These are phyloP conservation scores for Plectosphaerella cucumerina DNA, from an alignment of 2,329 filamentous ascomycete genomes.

Conservation along the genomic window DNA sequence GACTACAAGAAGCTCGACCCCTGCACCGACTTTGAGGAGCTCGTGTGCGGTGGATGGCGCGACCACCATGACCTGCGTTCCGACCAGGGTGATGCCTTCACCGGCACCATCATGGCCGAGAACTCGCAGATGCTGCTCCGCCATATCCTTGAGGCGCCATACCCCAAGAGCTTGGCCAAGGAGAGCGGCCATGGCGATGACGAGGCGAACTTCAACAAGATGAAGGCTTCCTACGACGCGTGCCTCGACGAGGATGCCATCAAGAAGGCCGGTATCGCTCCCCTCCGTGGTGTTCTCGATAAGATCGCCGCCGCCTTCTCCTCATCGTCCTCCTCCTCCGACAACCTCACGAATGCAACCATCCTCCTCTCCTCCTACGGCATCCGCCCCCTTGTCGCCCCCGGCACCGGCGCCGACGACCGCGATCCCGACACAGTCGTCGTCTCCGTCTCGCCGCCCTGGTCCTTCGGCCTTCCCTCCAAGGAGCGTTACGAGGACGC, in stretches of 20 bases:
- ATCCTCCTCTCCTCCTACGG: constrained; percentile 41
- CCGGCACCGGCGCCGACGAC: constrained; percentile 37
- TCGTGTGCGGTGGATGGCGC: constrained; percentile 65
- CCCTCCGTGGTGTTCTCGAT: constrained; percentile 52
- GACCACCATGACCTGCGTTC: constrained; percentile 60
- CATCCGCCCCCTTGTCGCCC: constrained; percentile 30
- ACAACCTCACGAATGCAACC: constrained; percentile 34
- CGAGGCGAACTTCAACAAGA: constrained; percentile 60
- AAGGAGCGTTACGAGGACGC: constrained; percentile 58
- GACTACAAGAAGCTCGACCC: constrained; percentile 60
- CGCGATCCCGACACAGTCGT: constrained; percentile 32
- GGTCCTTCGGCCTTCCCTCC: constrained; percentile 55
- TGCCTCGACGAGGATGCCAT: constrained; percentile 61
- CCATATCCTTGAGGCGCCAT: constrained; percentile 58
- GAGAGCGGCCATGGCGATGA: constrained; percentile 40
- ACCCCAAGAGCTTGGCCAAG: constrained; percentile 31
- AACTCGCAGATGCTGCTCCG: constrained; percentile 54
- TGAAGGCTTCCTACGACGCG: constrained; percentile 60
- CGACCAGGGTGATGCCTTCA: constrained; percentile 58
- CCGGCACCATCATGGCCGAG: constrained; percentile 58
- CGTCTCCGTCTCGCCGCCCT: constrained; percentile 35
- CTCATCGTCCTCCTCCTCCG: constrained; percentile 20
- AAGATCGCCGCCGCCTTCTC: constrained; percentile 17
- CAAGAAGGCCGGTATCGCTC: constrained; percentile 48
- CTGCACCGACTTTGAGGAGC: constrained; percentile 64